Evolutionary conservation across 2,329 filamentous ascomycete species (phyloP), one percentile per base, ranked within the genome.

Genomic region (Davidsoniella virescens): DNA sequence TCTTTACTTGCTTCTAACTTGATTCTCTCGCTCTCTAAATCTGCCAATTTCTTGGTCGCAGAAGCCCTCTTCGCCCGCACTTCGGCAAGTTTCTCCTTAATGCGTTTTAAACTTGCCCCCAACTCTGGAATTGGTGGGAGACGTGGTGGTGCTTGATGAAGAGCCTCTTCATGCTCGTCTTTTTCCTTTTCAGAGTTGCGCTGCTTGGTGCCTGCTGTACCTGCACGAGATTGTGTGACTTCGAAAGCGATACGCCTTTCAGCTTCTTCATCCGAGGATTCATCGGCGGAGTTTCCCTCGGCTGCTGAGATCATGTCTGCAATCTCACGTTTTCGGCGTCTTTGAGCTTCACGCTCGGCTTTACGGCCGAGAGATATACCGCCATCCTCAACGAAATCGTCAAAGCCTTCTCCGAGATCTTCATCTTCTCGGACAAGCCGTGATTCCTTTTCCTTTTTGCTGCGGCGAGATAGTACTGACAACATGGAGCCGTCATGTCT

Each of bases 381-480:
- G 7, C 84, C 87, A 60, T 94, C 86, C 39, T 92, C 84, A 7
- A 92, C 85, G 58, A 85, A 94, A 50, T 90, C 82, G 54, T 96
- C 90, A 57, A 94, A 96, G 0, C 87, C 88, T 65, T 96, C 92
- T 37, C 84, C 85, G 0, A 95, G 74, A 59, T 96, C 87, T 61
- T 96, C 90, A 58, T 96, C 90, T 33, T 95, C 87, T 40, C 73
- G 76, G 5, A 87, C 75, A 2, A 96, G 72, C 1, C 90, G 75
- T 5, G 82, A 84, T 54, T 87, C 75, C 33, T 77, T 74, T 56
- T 82, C 78, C 58, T 80, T 77, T 55, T 77, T 76, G 29, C 29
- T 33, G 42, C 42, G 47, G 10, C 25, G 26, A n/a, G 41, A 18
- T 14, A 53, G 47, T 7, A 17, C 25, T 18, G 47, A 41, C 7